These are phyloP conservation scores for Triangularia verruculosa DNA, from an alignment of 2,329 filamentous ascomycete species.

Conservation along the genomic window DNA sequence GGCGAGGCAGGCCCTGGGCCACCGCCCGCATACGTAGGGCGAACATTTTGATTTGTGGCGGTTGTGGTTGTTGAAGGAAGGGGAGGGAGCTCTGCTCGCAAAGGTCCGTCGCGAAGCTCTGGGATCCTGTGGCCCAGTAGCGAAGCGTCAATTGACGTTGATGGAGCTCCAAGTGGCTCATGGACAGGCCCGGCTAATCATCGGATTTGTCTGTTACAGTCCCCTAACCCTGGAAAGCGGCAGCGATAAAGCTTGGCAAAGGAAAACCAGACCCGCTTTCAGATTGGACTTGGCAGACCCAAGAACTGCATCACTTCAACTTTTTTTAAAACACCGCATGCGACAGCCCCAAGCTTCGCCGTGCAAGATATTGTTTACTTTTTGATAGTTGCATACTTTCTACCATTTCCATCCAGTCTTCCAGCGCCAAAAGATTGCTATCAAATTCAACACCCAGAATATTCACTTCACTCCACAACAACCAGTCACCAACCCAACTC, in stretches of 20 bases:
- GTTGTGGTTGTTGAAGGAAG: constrained; percentile 1
- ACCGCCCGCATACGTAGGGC: constrained; percentile 40
- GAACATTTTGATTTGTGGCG: constrained; percentile 42
- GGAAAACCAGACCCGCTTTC: not conserved
- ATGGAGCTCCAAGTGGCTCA: constrained; percentile 9
- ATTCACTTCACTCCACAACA: not conserved
- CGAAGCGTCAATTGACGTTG: constrained; percentile 18
- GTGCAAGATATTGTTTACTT: not conserved
- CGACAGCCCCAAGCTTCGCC: not conserved
- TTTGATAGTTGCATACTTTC: not conserved
- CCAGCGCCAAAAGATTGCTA: too few relatives aligned
- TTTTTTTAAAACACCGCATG: not conserved
- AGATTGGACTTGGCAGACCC: not conserved
- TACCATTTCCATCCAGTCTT: too few relatives aligned
- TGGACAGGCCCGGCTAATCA: constrained; percentile 22
- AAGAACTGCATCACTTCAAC: not conserved
- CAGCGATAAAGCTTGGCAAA: not conserved
- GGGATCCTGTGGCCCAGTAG: constrained; percentile 1
- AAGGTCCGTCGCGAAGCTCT: constrained; percentile 9
- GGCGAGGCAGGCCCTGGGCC: constrained; percentile 42
- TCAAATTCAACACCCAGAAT: not conserved
- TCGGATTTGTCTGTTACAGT: not conserved
- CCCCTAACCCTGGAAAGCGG: not conserved
- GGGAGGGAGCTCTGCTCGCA: constrained; percentile 11
- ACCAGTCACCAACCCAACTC: not conserved